A percentile compares a stretch with the other conserved stretches of the same genome.
These are phyloP conservation scores for Wickerhamomyces ciferrii DNA, from an alignment of 805 yeast genomes.

Conservation along the genomic window DNA sequence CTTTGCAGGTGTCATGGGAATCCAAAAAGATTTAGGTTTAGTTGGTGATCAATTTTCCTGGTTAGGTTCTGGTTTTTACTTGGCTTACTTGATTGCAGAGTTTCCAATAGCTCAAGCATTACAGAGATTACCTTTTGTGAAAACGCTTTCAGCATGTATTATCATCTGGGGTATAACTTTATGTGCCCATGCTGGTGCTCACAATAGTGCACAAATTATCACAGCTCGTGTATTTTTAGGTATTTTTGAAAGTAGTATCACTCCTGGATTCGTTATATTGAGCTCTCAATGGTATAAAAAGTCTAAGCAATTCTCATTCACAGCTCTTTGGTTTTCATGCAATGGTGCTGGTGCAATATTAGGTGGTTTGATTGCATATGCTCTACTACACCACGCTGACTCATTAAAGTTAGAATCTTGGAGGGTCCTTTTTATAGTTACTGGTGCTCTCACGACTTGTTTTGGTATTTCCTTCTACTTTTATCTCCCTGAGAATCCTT, in stretches of 20 bases:
- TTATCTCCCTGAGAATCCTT: conserved; percentile 55
- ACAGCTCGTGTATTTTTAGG: conserved; percentile 46
- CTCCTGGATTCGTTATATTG: conserved; percentile 52
- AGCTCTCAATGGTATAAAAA: conserved; percentile 56
- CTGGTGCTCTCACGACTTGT: conserved; percentile 53
- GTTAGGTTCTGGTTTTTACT: conserved; percentile 58
- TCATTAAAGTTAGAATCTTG: conserved; percentile 44
- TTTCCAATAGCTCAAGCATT: conserved; percentile 39
- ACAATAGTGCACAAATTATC: conserved; percentile 32
- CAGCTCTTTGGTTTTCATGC: conserved; percentile 38
- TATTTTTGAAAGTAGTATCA: conserved; percentile 44
- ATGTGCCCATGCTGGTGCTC: conserved; percentile 45
- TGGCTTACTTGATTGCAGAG: conserved; percentile 60
- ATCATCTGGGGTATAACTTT: conserved; percentile 58
- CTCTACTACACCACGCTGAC: conserved; percentile 33
- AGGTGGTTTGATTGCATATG: conserved; percentile 53
- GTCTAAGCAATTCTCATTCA: conserved; percentile 37
- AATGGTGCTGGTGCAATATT: conserved; percentile 42
- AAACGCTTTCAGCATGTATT: conserved; percentile 41
- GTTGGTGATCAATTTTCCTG: conserved; percentile 41
- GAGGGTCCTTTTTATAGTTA: conserved; percentile 54
- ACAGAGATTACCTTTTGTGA: conserved; percentile 55
- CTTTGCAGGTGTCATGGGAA: conserved; percentile 49
- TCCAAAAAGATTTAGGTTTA: conserved; percentile 40
- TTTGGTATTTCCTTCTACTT: conserved; percentile 41